These are phyloP conservation scores for Magnaporthiopsis incrustans DNA, from an alignment of 2,329 filamentous ascomycete species.

Conservation along the genomic window DNA sequence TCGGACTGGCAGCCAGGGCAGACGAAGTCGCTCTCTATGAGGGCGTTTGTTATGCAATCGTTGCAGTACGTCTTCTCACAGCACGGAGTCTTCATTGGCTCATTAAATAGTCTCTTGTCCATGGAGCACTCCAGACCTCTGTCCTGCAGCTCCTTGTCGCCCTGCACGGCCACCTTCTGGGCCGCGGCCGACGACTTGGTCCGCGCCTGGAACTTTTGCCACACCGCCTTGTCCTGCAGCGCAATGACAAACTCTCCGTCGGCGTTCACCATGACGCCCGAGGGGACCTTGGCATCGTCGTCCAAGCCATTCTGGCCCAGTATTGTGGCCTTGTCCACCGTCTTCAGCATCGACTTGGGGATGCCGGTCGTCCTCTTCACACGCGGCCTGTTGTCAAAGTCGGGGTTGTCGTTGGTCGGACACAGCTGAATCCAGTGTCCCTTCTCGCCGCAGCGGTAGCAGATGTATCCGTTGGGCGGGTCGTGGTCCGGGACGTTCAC, in stretches of 20 bases:
- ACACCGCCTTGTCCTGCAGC: conserved; percentile 88
- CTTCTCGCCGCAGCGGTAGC: conserved; percentile 92
- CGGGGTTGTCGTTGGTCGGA: conserved; percentile 96
- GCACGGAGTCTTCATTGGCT: conserved; percentile 98
- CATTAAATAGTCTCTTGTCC: conserved; percentile 97
- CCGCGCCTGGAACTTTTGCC: conserved; percentile 96
- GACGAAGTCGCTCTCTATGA: conserved; percentile 96
- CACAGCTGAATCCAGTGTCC: conserved; percentile 99
- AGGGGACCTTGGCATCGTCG: conserved; percentile 72
- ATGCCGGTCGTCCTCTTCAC: conserved; percentile 97
- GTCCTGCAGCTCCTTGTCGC: conserved; percentile 80
- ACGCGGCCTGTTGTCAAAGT: conserved; percentile 85
- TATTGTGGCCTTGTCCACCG: conserved; percentile 82
- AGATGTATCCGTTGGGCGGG: conserved; percentile 88
- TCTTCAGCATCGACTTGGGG: conserved; percentile 88
- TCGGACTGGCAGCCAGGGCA: conserved; percentile 89
- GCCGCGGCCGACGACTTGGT: conserved; percentile 78
- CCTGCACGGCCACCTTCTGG: conserved; percentile 67
- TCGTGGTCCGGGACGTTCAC: conserved; percentile 83
- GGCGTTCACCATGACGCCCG: conserved; percentile 94
- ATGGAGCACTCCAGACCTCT: conserved; percentile 86
- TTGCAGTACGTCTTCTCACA: conserved; percentile 98
- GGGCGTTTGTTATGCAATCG: conserved; percentile 98
- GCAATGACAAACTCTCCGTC: conserved; percentile 97
- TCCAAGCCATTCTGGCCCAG: conserved; percentile 54